Evolutionary conservation across 2,329 filamentous ascomycete genomes (phyloP).

Genomic region (Phyllosticta citribraziliensis): DNA sequence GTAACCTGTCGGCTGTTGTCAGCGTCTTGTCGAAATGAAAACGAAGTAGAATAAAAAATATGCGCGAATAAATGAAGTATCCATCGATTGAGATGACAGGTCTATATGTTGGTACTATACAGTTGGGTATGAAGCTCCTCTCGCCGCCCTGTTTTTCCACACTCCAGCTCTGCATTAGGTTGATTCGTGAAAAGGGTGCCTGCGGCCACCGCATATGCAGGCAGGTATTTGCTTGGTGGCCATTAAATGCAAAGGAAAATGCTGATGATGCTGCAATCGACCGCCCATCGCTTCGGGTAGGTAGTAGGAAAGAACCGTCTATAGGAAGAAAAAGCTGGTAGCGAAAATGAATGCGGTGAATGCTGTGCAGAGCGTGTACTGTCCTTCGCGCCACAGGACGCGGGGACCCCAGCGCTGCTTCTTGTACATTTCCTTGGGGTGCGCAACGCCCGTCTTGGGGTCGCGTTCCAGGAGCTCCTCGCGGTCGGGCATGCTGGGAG

Average conservation of each 20-base stretch:
- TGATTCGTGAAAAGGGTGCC: background rate
- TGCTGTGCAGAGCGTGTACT: background rate
- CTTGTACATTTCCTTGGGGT: conserved; percentile 8
- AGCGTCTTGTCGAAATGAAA: background rate
- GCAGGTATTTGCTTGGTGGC: background rate
- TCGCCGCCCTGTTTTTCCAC: background rate
- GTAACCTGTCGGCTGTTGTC: background rate
- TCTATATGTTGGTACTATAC: background rate
- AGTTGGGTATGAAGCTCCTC: background rate
- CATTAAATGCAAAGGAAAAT: background rate
- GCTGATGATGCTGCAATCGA: background rate
- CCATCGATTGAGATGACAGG: background rate
- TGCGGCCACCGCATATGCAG: background rate
- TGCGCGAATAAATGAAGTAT: background rate
- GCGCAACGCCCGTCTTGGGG: conserved; percentile 9
- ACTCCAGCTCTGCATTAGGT: background rate
- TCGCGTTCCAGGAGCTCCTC: conserved; percentile 8
- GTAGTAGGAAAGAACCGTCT: background rate
- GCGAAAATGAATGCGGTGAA: background rate
- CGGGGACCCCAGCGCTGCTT: conserved; percentile 11
- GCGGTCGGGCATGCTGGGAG: conserved; percentile 8
- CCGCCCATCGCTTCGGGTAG: background rate
- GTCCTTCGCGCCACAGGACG: background rate
- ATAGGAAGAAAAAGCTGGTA: background rate
- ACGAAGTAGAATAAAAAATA: too few relatives aligned